These are phyloP conservation scores for Fusarium mundagurra DNA, from an alignment of 2,329 filamentous ascomycete species.

Conservation along the genomic window DNA sequence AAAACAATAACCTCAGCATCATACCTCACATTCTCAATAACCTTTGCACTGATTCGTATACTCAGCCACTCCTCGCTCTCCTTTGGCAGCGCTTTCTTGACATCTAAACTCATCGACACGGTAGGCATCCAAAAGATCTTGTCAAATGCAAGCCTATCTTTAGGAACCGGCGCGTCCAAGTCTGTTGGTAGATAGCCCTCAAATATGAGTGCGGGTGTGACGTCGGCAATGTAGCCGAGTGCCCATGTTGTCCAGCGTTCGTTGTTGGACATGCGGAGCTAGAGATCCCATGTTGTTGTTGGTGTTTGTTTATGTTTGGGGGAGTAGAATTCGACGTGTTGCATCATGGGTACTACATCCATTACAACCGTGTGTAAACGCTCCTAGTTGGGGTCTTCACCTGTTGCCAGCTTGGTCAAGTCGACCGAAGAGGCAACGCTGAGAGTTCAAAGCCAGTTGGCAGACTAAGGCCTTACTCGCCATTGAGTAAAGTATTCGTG, in stretches of 20 bases:
- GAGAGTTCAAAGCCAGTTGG: conserved; percentile 41
- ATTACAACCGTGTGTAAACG: conserved; percentile 24
- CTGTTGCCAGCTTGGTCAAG: conserved; percentile 7
- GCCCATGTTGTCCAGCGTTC: conserved; percentile 71
- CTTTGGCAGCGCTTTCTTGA: conserved; percentile 76
- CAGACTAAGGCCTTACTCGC: conserved; percentile 45
- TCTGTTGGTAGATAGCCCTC: conserved; percentile 57
- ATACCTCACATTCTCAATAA: conserved; percentile 75
- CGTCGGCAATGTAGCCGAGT: conserved; percentile 73
- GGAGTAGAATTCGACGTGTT: conserved; percentile 47
- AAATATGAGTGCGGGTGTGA: conserved; percentile 72
- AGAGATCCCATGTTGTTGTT: conserved; percentile 50
- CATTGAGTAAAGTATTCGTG: conserved; percentile 46
- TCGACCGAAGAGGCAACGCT: conserved; percentile 27
- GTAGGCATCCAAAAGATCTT: conserved; percentile 78
- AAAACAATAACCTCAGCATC: conserved; percentile 77
- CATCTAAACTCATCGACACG: conserved; percentile 76
- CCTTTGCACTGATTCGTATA: conserved; percentile 70
- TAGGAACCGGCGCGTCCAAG: conserved; percentile 25
- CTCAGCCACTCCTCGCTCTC: conserved; percentile 79
- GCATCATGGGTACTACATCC: conserved; percentile 38
- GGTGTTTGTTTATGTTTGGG: conserved; percentile 24
- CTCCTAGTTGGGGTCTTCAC: conserved; percentile 33
- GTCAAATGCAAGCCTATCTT: conserved; percentile 38
- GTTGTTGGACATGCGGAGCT: conserved; percentile 69